Base-by-base conservation (phyloP, 1,284 basidiomycete genomes). In the Ceratobasidium sp. region DNA sequence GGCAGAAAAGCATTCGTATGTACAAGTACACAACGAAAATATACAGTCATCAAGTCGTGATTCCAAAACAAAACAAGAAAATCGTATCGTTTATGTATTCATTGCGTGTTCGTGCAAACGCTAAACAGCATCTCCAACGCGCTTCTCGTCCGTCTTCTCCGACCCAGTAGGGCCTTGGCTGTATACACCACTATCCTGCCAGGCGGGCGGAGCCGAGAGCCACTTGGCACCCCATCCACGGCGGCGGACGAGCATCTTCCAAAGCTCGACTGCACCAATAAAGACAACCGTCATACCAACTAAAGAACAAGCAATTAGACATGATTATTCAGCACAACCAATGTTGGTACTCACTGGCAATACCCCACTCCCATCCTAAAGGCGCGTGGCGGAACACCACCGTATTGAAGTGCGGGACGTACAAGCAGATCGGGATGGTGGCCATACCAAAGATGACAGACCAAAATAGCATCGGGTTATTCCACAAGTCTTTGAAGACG, bases 381-480 rank as follows among this genome's bases (percentile, higher is more conserved):
- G 85, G 84, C 39, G 81, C 83, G 73, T 88, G 87, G 71, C 87
- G 85, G 80, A 88, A 88, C 7, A 88, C 79, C 51, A 67, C 26
- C 18, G 72, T 61, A 49, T 77, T 73, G 63, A 80, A 42, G 23
- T 55, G 64, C 13, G 87, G 87, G 61, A 90, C 87, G 81, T 90
- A 91, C 61, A 91, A 84, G 63, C 88, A 85, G 81, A 85, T 86
- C 78, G 90, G 88, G 28, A 90, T 88, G 76, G 85, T 86, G 67
- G 87, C 81, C 84, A 89, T 88, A 6, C 89, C 89, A 33, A 84
- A 81, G n/a, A 87, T 72, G 26, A 86, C 87, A 13, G 86, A 87
- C 86, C 87, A 90, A 53, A 91, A 85, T 20, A 91, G 85, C 55
- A 90, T 84, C 80, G 87, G 89, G 84, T 91, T 91, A 72, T 85